Percentiles rank a stretch among this genome's conserved stretches.
Evolutionary conservation across 495 filamentous ascomycete genomes (phyloP).

Genomic region (Neurospora sublineolata): DNA sequence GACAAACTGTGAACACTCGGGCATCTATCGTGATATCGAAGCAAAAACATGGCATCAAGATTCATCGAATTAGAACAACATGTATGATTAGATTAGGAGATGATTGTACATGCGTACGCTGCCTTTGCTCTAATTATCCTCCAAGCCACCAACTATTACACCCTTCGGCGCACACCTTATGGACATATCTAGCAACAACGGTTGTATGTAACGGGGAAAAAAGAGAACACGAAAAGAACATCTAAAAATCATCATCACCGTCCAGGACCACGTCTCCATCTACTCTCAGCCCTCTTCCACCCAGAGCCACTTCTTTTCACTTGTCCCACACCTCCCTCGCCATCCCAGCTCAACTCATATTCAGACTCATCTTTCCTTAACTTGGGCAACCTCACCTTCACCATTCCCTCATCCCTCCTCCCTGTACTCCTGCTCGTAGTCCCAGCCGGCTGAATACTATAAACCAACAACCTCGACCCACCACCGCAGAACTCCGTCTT

Average conservation of each 20-base stretch:
- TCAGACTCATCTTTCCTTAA: not conserved
- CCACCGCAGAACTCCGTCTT: constrained; percentile 18
- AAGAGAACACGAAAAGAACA: not conserved
- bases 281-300: not conserved
- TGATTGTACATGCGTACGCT: not conserved
- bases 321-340: not conserved
- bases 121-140: not conserved
- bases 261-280: not conserved
- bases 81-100: not conserved
- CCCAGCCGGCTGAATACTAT: not conserved
- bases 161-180: not conserved
- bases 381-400: not conserved
- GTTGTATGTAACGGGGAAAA: not conserved
- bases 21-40: too few species aligned
- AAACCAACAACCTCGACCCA: constrained; percentile 9
- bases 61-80: not conserved
- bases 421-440: not conserved
- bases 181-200: not conserved
- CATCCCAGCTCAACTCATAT: not conserved
- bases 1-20: not conserved
- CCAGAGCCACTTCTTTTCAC: not conserved
- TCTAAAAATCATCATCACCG: not conserved
- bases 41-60: not conserved
- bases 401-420: not conserved
- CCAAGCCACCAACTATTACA: not conserved